Base-by-base conservation (phyloP, 2,329 filamentous ascomycete species). In the Samsoniella hepiali region DNA sequence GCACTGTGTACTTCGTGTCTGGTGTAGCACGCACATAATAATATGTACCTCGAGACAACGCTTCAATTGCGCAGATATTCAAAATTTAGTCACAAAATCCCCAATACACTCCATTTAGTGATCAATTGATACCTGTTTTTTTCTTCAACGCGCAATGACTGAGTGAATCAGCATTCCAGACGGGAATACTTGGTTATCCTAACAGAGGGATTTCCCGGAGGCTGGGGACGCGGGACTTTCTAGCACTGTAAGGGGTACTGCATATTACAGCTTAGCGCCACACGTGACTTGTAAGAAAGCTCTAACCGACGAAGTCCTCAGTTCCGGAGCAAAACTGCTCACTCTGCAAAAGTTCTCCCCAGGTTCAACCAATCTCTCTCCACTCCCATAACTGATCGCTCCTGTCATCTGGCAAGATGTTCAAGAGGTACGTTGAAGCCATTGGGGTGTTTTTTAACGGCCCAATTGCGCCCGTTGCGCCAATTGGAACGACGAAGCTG, bases 371-470 rank as follows among this genome's bases (percentile, higher is more conserved):
- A 80, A 82, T 80, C 79, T 78, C 78, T 81, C 81, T 83, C 81
- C 83, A 81, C 82, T 80, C 80, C 75, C 78, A 82, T 84, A 77
- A 78, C 77, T 77, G 79, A 83, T 82, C 82, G 84, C 84, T 85
- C 84, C 81, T 80, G 81, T 84, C 84, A 86, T 88, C 86, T 82
- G 79, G 79, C 84, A 90, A 84, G 87, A 91, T 91, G 89, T 89
- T 91, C 83, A 90, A 90, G 88, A 91, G 88, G 89, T 91, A 80
- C 80, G 87, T 85, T 73, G 63, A 66, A 65, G 68, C 66, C 71
- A 66, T 65, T 69, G 66, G 59, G 76, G 66, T 44, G 54, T 69
- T 59, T 70, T 74, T 71, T 67, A 61, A 65, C 64, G 64, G 64
- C 66, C 67, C 68, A 67, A 53, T 66, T 59, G 65, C 63, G 60